Base-by-base conservation (phyloP, 2,329 filamentous ascomycete species). In the Fusarium drepaniforme region DNA sequence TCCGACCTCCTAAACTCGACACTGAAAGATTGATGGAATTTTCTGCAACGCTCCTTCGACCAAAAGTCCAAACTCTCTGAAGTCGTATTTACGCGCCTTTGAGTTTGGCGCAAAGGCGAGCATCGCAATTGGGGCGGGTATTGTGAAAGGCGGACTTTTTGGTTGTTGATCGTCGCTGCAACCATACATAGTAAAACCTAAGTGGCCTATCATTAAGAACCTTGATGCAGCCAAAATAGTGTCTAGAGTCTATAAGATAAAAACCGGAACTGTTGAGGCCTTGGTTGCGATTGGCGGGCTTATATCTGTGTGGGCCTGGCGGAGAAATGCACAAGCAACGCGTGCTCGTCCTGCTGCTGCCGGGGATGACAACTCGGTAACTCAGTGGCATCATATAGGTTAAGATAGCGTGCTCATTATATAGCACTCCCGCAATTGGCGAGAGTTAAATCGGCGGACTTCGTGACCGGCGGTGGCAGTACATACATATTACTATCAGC, bases 1-100 rank as follows among this genome's bases (percentile, higher is more conserved):
- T 25, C 16, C 15, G 25, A 16, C 23, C 44, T 49, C 23, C 44
- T 8, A 15, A 49, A 25, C 25, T 49, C 44, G 21, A 49, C 3
- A 25, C 8, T 1, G 0, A 11, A 15, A 11, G 6, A 0, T 25
- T 25, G 21, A 1, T 5, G 8, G 2, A 46, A 16, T 9, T 5
- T 46, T 25, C 13, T 8, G 2, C 5, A 8, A 13, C 13, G 4
- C 8, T 25, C 13, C 23, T 49, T 18, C 13, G 5, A 49, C 3
- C 18, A 15, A 11, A 49, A 25, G 44, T 16, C 13, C 13, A 46
- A 46, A 21, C 8, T 8, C 3, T 16, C 42, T 21, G 21, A 25
- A 1, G 42, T 25, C 15, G 21, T 23, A 15, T n/a, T 18, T 9
- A n/a, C 16, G 42, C 42, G 13, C 42, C 21, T 21, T 8, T 46